Conservation (phyloP, 352 stramenopile genomes). For the Pythium brachiatum region DNA sequence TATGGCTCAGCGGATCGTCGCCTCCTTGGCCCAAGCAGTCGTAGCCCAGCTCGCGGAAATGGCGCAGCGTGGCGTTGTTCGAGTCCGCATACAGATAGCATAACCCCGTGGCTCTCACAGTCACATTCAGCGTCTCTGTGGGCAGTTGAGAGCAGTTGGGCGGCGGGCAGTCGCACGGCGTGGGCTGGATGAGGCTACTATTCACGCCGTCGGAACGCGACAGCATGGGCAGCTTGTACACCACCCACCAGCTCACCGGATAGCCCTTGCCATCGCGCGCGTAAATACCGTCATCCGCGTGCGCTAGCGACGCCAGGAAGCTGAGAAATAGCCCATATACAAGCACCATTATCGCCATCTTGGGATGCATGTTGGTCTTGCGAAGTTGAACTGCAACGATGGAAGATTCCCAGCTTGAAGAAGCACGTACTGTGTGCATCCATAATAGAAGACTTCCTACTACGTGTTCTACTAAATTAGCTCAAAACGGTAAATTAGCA, state of each 20-base stretch:
- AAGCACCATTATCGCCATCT: background rate
- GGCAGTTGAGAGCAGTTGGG: conserved; percentile 54
- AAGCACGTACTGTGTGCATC: background rate
- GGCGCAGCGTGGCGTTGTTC: conserved; percentile 36
- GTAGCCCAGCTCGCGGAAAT: conserved; percentile 71
- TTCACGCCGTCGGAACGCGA: conserved; percentile 6
- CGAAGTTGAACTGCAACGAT: background rate
- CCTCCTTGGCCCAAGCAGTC: conserved; percentile 77
- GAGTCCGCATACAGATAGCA: conserved; percentile 83
- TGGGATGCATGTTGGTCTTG: background rate
- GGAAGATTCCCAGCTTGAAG: background rate
- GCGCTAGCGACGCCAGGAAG: background rate
- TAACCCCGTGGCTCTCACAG: conserved; percentile 46
- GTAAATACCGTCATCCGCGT: conserved; percentile 1
- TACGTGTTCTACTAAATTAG: background rate
- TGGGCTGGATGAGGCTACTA: conserved; percentile 19
- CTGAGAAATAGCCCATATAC: background rate
- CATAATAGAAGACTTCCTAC: background rate
- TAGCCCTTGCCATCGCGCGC: conserved; percentile 58
- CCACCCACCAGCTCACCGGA: conserved; percentile 69
- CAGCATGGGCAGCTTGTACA: conserved; percentile 67
- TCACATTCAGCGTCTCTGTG: conserved; percentile 32
- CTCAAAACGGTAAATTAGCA: background rate
- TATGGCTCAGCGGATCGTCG: conserved; percentile 71
- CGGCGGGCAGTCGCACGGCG: conserved; percentile 62